These are phyloP conservation scores for Fusarium sp. DNA, from an alignment of 2,329 filamentous ascomycete genomes.

Conservation along the genomic window DNA sequence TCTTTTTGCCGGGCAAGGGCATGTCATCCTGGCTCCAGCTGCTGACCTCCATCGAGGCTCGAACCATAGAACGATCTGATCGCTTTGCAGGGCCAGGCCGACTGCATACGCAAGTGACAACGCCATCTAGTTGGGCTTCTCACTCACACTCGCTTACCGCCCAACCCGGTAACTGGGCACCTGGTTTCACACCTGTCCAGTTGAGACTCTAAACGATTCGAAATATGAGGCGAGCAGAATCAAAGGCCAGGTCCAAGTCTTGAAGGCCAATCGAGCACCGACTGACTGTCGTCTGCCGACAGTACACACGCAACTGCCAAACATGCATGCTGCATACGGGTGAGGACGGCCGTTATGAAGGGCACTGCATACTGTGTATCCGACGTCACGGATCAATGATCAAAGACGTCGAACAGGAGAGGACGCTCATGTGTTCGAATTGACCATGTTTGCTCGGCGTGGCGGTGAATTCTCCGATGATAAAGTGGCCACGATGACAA, in stretches of 20 bases:
- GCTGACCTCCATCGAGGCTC: conserved; percentile 31
- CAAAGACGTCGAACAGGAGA: not conserved
- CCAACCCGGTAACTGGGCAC: conserved; percentile 12
- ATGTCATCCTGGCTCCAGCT: conserved; percentile 22
- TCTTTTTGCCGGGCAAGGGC: conserved; percentile 24
- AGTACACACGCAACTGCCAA: conserved; percentile 17
- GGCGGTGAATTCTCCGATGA: not conserved
- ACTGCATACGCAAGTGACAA: conserved; percentile 32
- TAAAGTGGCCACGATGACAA: not conserved
- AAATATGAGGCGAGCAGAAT: conserved; percentile 28
- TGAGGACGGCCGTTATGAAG: conserved; percentile 11
- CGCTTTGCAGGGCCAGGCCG: conserved; percentile 30
- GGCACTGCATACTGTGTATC: conserved; percentile 10
- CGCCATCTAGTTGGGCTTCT: conserved; percentile 30
- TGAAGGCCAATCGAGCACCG: not conserved
- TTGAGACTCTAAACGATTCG: not conserved
- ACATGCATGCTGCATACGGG: conserved; percentile 11
- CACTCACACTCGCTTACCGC: conserved; percentile 33
- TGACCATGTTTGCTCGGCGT: not conserved
- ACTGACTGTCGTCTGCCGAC: not conserved
- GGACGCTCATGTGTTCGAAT: not conserved
- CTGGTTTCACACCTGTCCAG: conserved; percentile 9
- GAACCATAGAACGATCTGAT: conserved; percentile 38
- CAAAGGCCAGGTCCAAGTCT: conserved; percentile 5
- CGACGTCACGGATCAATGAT: conserved; percentile 5